A percentile compares a stretch with the other conserved stretches of the same genome.
These are phyloP conservation scores for Hypoxylon sp. DNA, from an alignment of 2,329 filamentous ascomycete genomes.

Conservation along the genomic window DNA sequence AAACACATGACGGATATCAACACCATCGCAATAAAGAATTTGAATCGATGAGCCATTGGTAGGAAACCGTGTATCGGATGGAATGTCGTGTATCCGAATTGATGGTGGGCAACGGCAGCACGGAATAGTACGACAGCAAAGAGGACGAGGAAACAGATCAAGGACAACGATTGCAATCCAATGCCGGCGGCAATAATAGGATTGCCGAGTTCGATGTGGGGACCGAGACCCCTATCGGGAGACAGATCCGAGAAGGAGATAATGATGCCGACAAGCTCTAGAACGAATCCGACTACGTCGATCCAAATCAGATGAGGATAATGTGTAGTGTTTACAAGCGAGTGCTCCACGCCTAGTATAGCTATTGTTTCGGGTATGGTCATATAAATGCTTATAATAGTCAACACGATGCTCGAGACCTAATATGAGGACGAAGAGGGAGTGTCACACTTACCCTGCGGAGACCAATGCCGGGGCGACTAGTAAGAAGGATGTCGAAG, in stretches of 20 bases:
- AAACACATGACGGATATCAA: conserved; percentile 43
- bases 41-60: conserved; percentile 44
- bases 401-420: conserved; percentile 22
- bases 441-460: conserved; percentile 40
- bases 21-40: conserved; percentile 45
- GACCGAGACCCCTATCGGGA: conserved; percentile 30
- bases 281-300: conserved; percentile 44
- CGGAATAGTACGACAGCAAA: conserved; percentile 43
- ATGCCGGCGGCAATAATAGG: conserved; percentile 45
- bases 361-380: conserved; percentile 44
- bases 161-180: conserved; percentile 44
- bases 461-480: conserved; percentile 49
- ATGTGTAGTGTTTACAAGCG: conserved; percentile 42
- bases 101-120: conserved; percentile 40
- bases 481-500: conserved; percentile 43
- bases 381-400: conserved; percentile 46
- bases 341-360: conserved; percentile 48
- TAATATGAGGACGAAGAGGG: background rate
- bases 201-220: conserved; percentile 33
- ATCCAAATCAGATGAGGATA: conserved; percentile 46
- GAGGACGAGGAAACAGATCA: conserved; percentile 43
- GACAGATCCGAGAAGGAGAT: conserved; percentile 46
- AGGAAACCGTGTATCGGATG: conserved; percentile 45
- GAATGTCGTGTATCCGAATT: conserved; percentile 49
- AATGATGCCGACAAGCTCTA: conserved; percentile 48